Evolutionary conservation across 495 filamentous ascomycete genomes (phyloP), one percentile per base, ranked within the genome.

Genomic region (Sabuloglossum arenarium): DNA sequence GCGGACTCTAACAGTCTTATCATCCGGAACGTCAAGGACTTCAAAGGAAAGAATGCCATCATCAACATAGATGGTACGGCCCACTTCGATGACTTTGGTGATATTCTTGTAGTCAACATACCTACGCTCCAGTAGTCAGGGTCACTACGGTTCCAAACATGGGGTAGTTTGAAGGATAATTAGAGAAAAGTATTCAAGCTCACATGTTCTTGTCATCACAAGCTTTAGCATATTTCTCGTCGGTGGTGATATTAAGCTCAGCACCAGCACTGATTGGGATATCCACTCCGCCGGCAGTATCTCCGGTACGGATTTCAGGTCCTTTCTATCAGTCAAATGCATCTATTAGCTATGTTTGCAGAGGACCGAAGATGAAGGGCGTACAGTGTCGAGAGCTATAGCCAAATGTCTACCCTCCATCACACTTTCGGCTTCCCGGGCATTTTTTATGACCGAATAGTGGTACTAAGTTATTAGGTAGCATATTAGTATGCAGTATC

Each of bases 31-130:
- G 64, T 89, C 78, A 56, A 96, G 61, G 37, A 97, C 91, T 64
- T 94, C 82, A 64, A 98, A 96, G 3, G 89, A 90, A 56, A 97
- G 82, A 55, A 97, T 88, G 65, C 91, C 91, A 63, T 98, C 91
- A 64, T 98, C 91, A 60, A 98, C 93, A 72, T 93, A 98, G 76
- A 98, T 94, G 68, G 84, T 82, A 63, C 90, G 88, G 63, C 93
- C 93, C n/a, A 77, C 71, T 61, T 81, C 68, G 68, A 98, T 97
- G 64, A 98, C 89, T 72, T 89, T 94, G 72, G 91, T 95, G 76
- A 98, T 95, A 77, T 98, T 98, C 81, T 89, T 90, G 73, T 98
- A 98, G 75, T 98, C 91, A 64, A 98, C 85, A 62, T 88, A 94
- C 88, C 88, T 95, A 59, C 51, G 55, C 27, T 1, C 5, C 0